A percentile compares a stretch with the other conserved stretches of the same genome.
phyloP scores from a whole-genome alignment of 208 protist genomes.

The Zelonia costaricensis region DNA sequence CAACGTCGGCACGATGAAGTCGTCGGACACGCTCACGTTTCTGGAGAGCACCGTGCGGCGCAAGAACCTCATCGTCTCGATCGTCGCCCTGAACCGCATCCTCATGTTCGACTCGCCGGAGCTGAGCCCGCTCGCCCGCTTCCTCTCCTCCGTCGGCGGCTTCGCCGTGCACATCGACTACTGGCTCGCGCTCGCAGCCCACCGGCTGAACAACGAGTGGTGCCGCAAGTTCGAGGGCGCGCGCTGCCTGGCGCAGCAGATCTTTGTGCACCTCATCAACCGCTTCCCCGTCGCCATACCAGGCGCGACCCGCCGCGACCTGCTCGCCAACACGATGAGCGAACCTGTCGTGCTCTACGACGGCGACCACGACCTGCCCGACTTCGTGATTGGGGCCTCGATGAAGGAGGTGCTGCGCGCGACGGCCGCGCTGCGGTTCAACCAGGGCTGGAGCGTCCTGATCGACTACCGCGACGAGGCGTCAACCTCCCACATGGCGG shows the following conservation, averaged over 20 bases:
- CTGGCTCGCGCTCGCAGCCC: constrained; percentile 69
- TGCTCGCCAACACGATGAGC: constrained; percentile 19
- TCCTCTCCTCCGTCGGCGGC: constrained; percentile 75
- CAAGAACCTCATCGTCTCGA: constrained; percentile 86
- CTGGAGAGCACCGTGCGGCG: constrained; percentile 69
- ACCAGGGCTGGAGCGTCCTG: constrained; percentile 84
- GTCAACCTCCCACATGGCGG: constrained; percentile 54
- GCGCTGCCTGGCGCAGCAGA: constrained; percentile 82
- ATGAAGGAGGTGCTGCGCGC: constrained; percentile 42
- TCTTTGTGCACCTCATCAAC: constrained; percentile 86
- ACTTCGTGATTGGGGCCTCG: constrained; percentile 28
- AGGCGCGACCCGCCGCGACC: constrained; percentile 34
- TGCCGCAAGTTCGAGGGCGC: constrained; percentile 76
- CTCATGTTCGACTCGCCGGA: constrained; percentile 57
- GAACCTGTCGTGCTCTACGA: constrained; percentile 46
- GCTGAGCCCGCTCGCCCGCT: constrained; percentile 65
- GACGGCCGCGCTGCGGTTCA: constrained; percentile 69
- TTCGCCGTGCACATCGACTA: constrained; percentile 82
- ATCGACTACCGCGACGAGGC: constrained; percentile 59
- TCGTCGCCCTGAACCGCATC: constrained; percentile 69
- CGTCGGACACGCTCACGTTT: constrained; percentile 55
- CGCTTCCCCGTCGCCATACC: constrained; percentile 66
- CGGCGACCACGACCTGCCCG: constrained; percentile 40
- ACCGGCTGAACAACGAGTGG: constrained; percentile 78
- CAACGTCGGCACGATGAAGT: constrained; percentile 43